These are phyloP conservation scores for Aspergillus luchuensis DNA, from an alignment of 2,329 filamentous ascomycete species.

Conservation along the genomic window DNA sequence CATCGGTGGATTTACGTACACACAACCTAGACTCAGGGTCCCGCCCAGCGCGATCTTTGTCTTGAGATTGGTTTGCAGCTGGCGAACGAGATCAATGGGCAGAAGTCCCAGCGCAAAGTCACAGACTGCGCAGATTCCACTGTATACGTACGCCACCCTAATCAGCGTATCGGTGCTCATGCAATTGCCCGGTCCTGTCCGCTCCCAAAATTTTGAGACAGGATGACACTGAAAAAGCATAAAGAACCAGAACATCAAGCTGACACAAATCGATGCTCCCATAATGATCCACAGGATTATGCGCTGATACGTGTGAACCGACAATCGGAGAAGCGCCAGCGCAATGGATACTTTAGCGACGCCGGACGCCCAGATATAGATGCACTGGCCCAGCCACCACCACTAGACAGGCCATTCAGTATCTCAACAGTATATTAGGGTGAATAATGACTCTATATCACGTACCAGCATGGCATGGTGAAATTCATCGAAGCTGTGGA, in stretches of 20 bases:
- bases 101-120: slow-evolving; percentile 53
- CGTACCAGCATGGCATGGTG: slow-evolving; percentile 11
- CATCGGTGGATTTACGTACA: slow-evolving; percentile 23
- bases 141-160: slow-evolving; percentile 52
- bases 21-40: slow-evolving; percentile 57
- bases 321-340: slow-evolving; percentile 53
- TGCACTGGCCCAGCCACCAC: slow-evolving; percentile 55
- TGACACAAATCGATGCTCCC: slow-evolving; percentile 42
- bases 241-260: slow-evolving; percentile 50
- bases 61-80: slow-evolving; percentile 53
- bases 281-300: slow-evolving; percentile 49
- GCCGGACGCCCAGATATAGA: slow-evolving; percentile 49
- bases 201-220: slow-evolving; percentile 52
- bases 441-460: no score
- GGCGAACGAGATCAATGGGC: slow-evolving; percentile 54
- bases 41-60: slow-evolving; percentile 54
- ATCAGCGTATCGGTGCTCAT: slow-evolving; percentile 50
- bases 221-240: slow-evolving; percentile 53
- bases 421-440: background rate
- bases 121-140: slow-evolving; percentile 43
- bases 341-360: slow-evolving; percentile 53
- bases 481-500: slow-evolving; percentile 2
- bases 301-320: slow-evolving; percentile 44
- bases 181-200: slow-evolving; percentile 41
- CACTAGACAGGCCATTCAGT: slow-evolving; percentile 11